Evolutionary conservation across 345 rosid genomes (phyloP).

Genomic region (Schrenkiella parvula): DNA sequence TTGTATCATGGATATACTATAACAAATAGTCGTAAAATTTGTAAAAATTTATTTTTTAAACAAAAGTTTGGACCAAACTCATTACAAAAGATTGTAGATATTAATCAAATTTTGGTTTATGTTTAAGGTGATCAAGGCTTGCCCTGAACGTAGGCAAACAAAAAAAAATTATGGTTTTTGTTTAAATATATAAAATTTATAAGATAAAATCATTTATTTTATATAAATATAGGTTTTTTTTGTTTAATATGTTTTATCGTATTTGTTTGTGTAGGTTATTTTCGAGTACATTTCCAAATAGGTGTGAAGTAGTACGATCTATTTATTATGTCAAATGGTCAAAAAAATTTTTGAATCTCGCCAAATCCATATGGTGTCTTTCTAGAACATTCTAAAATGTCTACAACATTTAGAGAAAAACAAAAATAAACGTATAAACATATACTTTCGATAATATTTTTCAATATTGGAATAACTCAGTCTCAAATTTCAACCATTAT

Average conservation of each 20-base stretch:
- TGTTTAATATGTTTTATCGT: too few relatives aligned
- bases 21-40: background rate
- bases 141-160: too few relatives aligned
- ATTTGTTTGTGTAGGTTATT: background rate
- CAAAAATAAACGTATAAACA: too few relatives aligned
- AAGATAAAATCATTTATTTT: too few relatives aligned
- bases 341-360: background rate
- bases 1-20: background rate
- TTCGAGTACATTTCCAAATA: background rate
- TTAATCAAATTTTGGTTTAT: background rate
- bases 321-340: background rate
- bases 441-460: too few relatives aligned
- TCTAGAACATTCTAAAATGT: too few relatives aligned
- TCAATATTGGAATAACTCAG: too few relatives aligned
- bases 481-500: background rate
- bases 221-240: too few relatives aligned
- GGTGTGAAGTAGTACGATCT: background rate
- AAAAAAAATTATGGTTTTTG: too few relatives aligned
- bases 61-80: background rate
- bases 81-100: background rate
- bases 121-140: too few relatives aligned
- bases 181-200: too few relatives aligned
- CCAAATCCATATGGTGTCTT: background rate
- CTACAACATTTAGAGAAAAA: too few relatives aligned
- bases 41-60: background rate